Percentiles rank a stretch among this genome's conserved stretches.
Evolutionary conservation across 2,329 filamentous ascomycete species (phyloP).

Genomic region (Trichoderma semiorbis): DNA sequence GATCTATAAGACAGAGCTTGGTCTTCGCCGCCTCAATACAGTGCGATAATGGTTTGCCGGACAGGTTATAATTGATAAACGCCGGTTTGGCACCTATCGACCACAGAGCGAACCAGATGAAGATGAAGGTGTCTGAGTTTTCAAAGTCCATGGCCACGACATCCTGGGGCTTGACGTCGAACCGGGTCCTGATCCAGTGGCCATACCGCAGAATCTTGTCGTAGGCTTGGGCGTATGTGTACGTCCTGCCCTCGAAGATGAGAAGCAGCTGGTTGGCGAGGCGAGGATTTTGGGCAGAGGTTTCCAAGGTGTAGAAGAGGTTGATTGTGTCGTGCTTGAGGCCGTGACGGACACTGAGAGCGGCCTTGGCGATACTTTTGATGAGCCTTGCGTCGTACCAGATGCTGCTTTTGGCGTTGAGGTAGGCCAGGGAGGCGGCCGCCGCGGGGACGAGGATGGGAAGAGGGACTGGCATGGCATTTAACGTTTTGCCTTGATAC

Average conservation of each 20-base stretch:
- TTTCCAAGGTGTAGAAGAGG: conserved; percentile 72
- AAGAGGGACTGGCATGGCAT: conserved; percentile 45
- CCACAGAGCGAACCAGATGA: conserved; percentile 76
- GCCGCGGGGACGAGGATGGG: conserved; percentile 57
- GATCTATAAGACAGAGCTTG: conserved; percentile 67
- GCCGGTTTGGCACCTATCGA: conserved; percentile 78
- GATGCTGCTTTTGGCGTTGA: conserved; percentile 68
- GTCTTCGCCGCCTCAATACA: conserved; percentile 68
- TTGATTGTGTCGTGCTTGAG: conserved; percentile 61
- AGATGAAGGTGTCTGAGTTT: conserved; percentile 75
- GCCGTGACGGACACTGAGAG: conserved; percentile 42
- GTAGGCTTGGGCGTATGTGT: conserved; percentile 76
- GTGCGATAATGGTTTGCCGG: conserved; percentile 67
- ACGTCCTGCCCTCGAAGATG: conserved; percentile 64
- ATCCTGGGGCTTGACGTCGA: conserved; percentile 64
- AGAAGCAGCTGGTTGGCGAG: conserved; percentile 57
- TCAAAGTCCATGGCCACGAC: conserved; percentile 78
- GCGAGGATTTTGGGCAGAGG: conserved; percentile 51
- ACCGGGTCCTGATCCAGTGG: conserved; percentile 64
- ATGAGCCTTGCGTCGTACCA: conserved; percentile 64
- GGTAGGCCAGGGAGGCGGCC: conserved; percentile 67
- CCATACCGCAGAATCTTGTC: conserved; percentile 68
- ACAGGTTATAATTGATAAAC: conserved; percentile 84
- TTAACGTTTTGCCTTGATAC: background rate
- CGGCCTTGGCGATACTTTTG: conserved; percentile 47